Evolutionary conservation across 2,329 filamentous ascomycete species (phyloP), one percentile per base, ranked within the genome.

Genomic region (Phaeosphaeria sp.): DNA sequence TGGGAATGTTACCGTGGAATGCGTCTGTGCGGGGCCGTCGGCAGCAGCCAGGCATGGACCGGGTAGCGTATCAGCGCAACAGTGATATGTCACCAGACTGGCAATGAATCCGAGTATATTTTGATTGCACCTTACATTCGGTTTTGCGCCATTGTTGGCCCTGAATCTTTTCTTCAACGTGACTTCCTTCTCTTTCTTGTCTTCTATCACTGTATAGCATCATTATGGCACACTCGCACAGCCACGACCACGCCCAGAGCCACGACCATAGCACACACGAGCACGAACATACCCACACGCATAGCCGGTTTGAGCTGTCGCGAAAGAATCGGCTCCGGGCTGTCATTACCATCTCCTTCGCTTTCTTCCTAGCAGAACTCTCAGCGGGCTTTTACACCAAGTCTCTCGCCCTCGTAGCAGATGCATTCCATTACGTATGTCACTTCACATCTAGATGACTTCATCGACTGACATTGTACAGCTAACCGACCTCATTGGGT

Each of bases 361-460:
- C 64, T 20, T 83, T 83, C 64, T 83, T 83, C 57, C 51, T 79
- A 3, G 76, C 77, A 15, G 81, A 83, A 60, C 81, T 83, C 25
- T 79, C 79, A 86, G 85, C 89, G 58, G 89, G 89, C 1, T 89
- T 91, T 66, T 87, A 87, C 59, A 92, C 90, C 1, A 82, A 82
- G 52, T 92, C 90, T 0, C 80, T 93, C 11, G 89, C 89, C 0
- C 80, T 93, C 2, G 80, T 93, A 23, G 90, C 90, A 25, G 90
- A 93, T 80, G 89, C 91, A 1, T 92, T 93, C 66, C 90, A 93
- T 72, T 91, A 92, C 71, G 88, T 90, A 78, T 59, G 84, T 54
- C 13, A n/a, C 69, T 54, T n/a, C 41, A 39, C 23, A 44, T 6
- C 21, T 2, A 3, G 20, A 15, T 30, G 10, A 9, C 10, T 18